These are phyloP conservation scores for Sugiyamaella novakii DNA, from an alignment of 1,139 yeast species.

Conservation along the genomic window DNA sequence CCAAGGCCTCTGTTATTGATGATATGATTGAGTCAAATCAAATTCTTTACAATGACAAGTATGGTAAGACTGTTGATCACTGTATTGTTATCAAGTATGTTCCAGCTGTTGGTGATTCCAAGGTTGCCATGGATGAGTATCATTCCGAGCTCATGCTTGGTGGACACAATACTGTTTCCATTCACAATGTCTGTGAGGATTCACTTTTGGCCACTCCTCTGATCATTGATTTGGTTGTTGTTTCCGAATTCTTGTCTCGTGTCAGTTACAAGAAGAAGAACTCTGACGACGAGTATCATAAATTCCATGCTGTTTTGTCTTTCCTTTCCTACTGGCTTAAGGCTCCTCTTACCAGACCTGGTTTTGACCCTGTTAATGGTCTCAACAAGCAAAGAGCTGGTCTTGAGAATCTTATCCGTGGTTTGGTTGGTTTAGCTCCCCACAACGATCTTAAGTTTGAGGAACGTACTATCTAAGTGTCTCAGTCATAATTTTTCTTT, in stretches of 20 bases:
- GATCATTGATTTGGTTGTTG: constrained; percentile 86
- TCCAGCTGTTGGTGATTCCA: constrained; percentile 93
- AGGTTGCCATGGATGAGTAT: constrained; percentile 98
- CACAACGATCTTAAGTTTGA: constrained; percentile 91
- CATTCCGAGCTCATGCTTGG: constrained; percentile 96
- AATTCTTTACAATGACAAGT: constrained; percentile 78
- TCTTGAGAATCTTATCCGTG: constrained; percentile 85
- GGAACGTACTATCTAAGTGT: constrained; percentile 55
- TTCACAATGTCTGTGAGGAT: constrained; percentile 96
- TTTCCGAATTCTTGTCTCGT: constrained; percentile 87
- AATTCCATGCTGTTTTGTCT: constrained; percentile 81
- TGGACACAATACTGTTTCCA: constrained; percentile 91
- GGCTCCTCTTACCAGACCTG: constrained; percentile 92
- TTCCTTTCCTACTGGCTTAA: constrained; percentile 94
- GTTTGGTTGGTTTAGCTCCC: constrained; percentile 87
- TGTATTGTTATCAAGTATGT: constrained; percentile 93
- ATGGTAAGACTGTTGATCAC: constrained; percentile 83
- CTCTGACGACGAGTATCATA: constrained; percentile 53
- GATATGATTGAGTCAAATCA: constrained; percentile 91
- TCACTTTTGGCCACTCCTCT: constrained; percentile 92
- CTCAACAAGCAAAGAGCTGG: constrained; percentile 94
- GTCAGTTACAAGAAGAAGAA: constrained; percentile 68
- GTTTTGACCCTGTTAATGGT: constrained; percentile 88
- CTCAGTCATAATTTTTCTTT: constrained; percentile 1
- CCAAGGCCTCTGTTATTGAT: constrained; percentile 90